Conservation (phyloP, 83 land plant genomes). For the Larix sibirica region DNA sequence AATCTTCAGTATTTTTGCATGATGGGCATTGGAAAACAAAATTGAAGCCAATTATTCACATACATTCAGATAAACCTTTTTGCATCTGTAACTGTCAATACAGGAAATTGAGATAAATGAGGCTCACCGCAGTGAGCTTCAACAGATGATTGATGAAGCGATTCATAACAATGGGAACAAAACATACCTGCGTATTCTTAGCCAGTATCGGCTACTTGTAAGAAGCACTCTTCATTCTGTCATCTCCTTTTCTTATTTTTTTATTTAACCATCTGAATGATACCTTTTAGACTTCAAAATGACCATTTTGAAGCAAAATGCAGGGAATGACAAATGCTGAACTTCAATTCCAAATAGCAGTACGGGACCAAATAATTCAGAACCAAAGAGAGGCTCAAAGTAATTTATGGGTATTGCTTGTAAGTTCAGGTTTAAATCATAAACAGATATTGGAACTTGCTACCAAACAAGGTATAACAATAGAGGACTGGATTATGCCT, state of each 20-base stretch:
- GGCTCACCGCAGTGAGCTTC: constrained; percentile 79
- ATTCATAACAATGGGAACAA: constrained; percentile 80
- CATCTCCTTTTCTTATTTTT: not conserved
- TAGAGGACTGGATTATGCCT: constrained; percentile 69
- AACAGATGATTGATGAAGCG: constrained; percentile 85
- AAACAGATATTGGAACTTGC: constrained; percentile 79
- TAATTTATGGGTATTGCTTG: constrained; percentile 83
- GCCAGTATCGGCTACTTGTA: constrained; percentile 91
- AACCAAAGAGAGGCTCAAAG: constrained; percentile 79
- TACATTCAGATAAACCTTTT: not conserved
- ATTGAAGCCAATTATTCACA: not conserved
- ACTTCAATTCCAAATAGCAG: constrained; percentile 95
- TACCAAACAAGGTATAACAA: constrained; percentile 84
- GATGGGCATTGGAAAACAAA: not conserved
- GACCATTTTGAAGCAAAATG: constrained; percentile 11
- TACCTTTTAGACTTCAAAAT: not conserved
- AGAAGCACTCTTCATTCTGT: constrained; percentile 5
- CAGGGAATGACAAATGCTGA: constrained; percentile 94
- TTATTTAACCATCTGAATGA: not conserved
- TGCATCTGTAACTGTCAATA: constrained; percentile 14
- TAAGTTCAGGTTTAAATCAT: constrained; percentile 76
- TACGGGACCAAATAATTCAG: constrained; percentile 91
- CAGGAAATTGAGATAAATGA: constrained; percentile 94
- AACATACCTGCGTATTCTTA: constrained; percentile 88
- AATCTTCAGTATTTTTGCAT: not conserved